Conservation (phyloP, 1,284 basidiomycete genomes). For the Fomitopsis schrenkii region DNA sequence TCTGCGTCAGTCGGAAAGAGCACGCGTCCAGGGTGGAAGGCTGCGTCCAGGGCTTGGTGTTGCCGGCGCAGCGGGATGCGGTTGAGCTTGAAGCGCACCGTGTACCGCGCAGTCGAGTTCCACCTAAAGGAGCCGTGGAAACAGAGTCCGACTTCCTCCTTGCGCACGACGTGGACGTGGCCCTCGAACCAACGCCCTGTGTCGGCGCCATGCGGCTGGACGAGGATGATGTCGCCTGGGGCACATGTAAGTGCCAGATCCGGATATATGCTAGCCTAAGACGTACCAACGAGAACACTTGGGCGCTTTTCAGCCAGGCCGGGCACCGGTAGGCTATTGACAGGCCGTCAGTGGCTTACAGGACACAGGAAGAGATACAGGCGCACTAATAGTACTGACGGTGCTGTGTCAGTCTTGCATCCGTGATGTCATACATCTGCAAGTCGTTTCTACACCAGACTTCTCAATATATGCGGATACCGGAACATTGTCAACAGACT, state of each 20-base stretch:
- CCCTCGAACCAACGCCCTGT: slow-evolving; percentile 53
- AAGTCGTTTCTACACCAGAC: slow-evolving; percentile 41
- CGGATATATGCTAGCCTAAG: not conserved
- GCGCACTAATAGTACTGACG: slow-evolving; percentile 39
- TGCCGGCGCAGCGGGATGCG: slow-evolving; percentile 48
- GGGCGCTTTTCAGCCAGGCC: slow-evolving; percentile 63
- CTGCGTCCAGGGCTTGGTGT: slow-evolving; percentile 50
- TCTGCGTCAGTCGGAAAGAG: slow-evolving; percentile 36
- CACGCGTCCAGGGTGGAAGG: slow-evolving; percentile 34
- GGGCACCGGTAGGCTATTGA: slow-evolving; percentile 46
- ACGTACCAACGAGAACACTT: slow-evolving; percentile 53
- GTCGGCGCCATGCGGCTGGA: slow-evolving; percentile 36
- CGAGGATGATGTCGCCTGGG: slow-evolving; percentile 49
- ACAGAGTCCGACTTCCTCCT: slow-evolving; percentile 46
- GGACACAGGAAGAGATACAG: not conserved
- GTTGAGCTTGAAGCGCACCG: slow-evolving; percentile 52
- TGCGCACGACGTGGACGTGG: slow-evolving; percentile 47
- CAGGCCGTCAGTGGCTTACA: not conserved
- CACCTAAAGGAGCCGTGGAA: slow-evolving; percentile 42
- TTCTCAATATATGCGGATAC: not conserved
- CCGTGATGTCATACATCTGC: slow-evolving; percentile 47
- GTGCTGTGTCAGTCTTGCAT: slow-evolving; percentile 32
- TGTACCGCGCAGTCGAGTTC: not conserved
- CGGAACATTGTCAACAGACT: slow-evolving; percentile 13
- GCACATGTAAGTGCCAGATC: not conserved